Conservation (phyloP, 768 basidiomycete species). For the Imleria badia region DNA sequence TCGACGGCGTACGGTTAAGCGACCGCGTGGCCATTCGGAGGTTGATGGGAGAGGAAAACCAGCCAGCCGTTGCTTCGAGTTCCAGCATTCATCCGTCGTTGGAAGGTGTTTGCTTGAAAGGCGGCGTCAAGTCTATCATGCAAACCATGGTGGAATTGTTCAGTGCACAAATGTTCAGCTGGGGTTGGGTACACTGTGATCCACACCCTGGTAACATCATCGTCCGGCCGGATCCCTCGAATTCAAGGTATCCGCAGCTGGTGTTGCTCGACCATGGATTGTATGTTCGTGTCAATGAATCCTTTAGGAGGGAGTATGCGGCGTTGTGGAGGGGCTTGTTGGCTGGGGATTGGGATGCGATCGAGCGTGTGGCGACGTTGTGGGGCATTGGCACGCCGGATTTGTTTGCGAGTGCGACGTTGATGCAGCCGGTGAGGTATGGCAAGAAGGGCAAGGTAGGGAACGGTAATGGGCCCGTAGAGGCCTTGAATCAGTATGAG, state of each 20-base stretch:
- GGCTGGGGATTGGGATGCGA: constrained; percentile 51
- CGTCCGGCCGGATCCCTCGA: constrained; percentile 48
- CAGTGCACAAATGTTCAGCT: constrained; percentile 87
- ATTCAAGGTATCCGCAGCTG: constrained; percentile 48
- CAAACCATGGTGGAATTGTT: constrained; percentile 85
- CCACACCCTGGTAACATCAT: constrained; percentile 79
- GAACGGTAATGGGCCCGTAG: constrained; percentile 5
- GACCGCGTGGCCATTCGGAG: constrained; percentile 56
- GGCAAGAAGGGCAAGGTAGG: constrained; percentile 10
- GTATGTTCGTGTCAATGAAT: constrained; percentile 69
- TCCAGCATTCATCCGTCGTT: constrained; percentile 5
- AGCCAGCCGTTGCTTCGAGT: neutral
- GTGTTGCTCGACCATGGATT: constrained; percentile 93
- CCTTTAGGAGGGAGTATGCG: constrained; percentile 76
- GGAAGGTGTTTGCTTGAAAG: constrained; percentile 42
- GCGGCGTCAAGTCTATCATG: constrained; percentile 70
- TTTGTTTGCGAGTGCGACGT: constrained; percentile 68
- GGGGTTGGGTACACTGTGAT: constrained; percentile 88
- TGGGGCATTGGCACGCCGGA: constrained; percentile 77
- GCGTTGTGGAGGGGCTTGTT: constrained; percentile 70
- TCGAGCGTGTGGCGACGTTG: constrained; percentile 48
- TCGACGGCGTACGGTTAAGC: constrained; percentile 71
- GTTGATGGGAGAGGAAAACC: constrained; percentile 55
- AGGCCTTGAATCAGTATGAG: constrained; percentile 61
- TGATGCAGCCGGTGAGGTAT: constrained; percentile 60